phyloP scores from a whole-genome alignment of 306 rosid genomes.

The Prunus mira region DNA sequence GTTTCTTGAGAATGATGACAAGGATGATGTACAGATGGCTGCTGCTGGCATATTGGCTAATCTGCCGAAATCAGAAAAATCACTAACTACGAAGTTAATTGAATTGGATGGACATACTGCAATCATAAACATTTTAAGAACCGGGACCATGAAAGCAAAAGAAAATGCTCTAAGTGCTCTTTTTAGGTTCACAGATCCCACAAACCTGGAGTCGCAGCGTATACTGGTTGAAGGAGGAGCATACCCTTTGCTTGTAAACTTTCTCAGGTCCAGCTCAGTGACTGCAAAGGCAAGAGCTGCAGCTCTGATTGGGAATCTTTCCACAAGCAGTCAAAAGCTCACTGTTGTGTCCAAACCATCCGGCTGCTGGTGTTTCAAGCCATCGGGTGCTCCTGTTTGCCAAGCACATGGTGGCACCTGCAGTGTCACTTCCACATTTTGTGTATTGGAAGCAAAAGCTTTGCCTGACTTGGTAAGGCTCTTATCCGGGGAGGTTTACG shows the following conservation, averaged over 20 bases:
- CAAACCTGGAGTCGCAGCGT: constrained; percentile 52
- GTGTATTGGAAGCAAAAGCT: constrained; percentile 67
- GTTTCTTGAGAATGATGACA: constrained; percentile 59
- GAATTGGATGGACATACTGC: constrained; percentile 69
- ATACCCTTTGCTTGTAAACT: constrained; percentile 65
- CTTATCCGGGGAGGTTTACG: constrained; percentile 58
- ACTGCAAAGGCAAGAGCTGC: constrained; percentile 90
- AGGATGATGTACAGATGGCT: constrained; percentile 66
- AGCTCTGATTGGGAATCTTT: constrained; percentile 76
- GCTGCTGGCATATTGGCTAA: constrained; percentile 83
- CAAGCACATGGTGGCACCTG: constrained; percentile 62
- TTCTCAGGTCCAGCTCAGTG: constrained; percentile 50
- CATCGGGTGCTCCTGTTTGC: constrained; percentile 43
- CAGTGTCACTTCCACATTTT: constrained; percentile 50
- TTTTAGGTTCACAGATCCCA: constrained; percentile 85
- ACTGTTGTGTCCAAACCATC: constrained; percentile 37
- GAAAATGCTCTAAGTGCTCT: constrained; percentile 88
- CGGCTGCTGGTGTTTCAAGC: constrained; percentile 49
- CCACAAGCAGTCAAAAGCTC: constrained; percentile 60
- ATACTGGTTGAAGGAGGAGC: constrained; percentile 60
- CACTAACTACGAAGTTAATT: constrained; percentile 54
- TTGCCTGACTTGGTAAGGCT: constrained; percentile 61
- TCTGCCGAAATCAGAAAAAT: constrained; percentile 67
- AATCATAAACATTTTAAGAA: constrained; percentile 54
- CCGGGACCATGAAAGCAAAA: constrained; percentile 66